These are phyloP conservation scores for Coemansia erecta DNA, from an alignment of 192 early-diverging fungal genomes.

Conservation along the genomic window DNA sequence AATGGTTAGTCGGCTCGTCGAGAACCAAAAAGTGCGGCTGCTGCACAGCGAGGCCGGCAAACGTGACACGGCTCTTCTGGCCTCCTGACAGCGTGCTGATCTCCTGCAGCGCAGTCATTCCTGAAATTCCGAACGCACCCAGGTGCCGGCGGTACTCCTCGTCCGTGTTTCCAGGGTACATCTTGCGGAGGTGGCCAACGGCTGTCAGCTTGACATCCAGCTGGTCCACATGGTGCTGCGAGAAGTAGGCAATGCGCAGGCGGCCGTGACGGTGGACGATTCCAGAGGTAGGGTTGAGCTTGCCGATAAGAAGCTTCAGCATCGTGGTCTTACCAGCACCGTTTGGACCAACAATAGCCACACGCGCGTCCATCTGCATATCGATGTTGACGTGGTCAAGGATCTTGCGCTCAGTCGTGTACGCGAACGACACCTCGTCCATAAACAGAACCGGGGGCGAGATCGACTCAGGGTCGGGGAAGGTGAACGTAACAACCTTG, in stretches of 20 bases:
- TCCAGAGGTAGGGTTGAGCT: constrained; percentile 76
- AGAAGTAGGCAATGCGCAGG: constrained; percentile 90
- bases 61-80: constrained; percentile 95
- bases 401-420: constrained; percentile 76
- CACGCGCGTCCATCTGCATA: constrained; percentile 94
- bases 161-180: constrained; percentile 87
- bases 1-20: constrained; percentile 96
- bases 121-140: constrained; percentile 94
- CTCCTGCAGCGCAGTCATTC: constrained; percentile 90
- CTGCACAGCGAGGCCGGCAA: constrained; percentile 87
- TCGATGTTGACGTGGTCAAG: constrained; percentile 84
- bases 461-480: constrained; percentile 89
- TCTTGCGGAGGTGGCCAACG: constrained; percentile 84
- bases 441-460: constrained; percentile 97
- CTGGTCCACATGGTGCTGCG: constrained; percentile 98
- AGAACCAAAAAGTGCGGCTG: constrained; percentile 93
- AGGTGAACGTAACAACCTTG: constrained; percentile 80
- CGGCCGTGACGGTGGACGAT: constrained; percentile 89
- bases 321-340: constrained; percentile 98
- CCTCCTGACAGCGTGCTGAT: constrained; percentile 96
- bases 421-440: constrained; percentile 87
- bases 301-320: constrained; percentile 86
- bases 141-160: constrained; percentile 95
- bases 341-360: constrained; percentile 99
- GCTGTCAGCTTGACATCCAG: constrained; percentile 81